Base-by-base conservation (phyloP, 139 green algal species). In the Chlorella sp. region DNA sequence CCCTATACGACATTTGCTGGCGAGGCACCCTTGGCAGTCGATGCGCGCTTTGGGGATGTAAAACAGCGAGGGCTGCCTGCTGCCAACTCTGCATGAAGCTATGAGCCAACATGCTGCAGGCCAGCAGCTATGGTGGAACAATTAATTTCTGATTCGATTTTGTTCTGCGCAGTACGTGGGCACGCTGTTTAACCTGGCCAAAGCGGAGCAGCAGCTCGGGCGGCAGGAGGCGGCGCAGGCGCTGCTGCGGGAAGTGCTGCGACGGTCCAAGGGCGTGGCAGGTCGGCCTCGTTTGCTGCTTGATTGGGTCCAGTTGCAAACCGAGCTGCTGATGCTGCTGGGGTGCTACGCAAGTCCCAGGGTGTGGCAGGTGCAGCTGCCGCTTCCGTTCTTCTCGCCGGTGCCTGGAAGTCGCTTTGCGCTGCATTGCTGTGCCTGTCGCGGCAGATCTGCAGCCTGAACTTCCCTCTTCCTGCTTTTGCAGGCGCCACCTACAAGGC, bases 151-250 rank as follows among this genome's bases (percentile, higher is more conserved):
- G 46, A 8, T 16, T 36, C 70, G 36, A n/a, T 1, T 1, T 1
- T n/a, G 38, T 40, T n/a, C n/a, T 0, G 2, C 44, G 78, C 83
- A 90, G 87, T 90, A 84, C 48, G 65, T 81, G 70, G 88, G 88
- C 22, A 84, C 82, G 1, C 43, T 84, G 19, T 95, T 95, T 88
- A 95, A 95, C 86, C 51, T 83, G 22, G 92, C 84, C 34, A 95
- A 95, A 79, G 88, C 85, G 0, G 81, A 93, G 77, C 87, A 83
- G 24, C 84, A 87, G 76, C 76, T 91, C 65, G 91, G 92, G 4
- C 78, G 81, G 62, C 70, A 86, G 41, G 51, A 77, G 46, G 87
- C 90, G 69, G 85, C 87, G 0, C 82, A 91, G 54, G 26, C 30
- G 11, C 56, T 78, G 13, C 30, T 85, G 67, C 30, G 36, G 1